phyloP scores from a whole-genome alignment of 768 basidiomycete genomes.

The Pulveroboletus sp. region DNA sequence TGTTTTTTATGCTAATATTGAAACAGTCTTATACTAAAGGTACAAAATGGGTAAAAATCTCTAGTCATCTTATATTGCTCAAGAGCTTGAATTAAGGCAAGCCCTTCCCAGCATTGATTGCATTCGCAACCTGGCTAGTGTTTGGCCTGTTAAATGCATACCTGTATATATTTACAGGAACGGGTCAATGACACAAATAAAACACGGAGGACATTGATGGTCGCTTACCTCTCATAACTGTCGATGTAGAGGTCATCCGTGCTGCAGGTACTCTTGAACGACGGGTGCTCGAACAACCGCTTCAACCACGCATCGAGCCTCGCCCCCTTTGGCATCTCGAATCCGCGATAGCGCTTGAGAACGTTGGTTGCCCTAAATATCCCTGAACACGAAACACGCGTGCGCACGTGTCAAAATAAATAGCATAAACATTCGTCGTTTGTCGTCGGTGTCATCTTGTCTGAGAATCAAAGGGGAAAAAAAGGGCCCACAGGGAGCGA shows the following conservation, averaged over 20 bases:
- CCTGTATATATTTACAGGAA: slow-evolving; percentile 30
- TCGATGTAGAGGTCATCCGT: slow-evolving; percentile 61
- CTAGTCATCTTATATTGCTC: no score
- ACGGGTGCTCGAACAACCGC: slow-evolving; percentile 53
- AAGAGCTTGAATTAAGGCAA: slow-evolving; percentile 46
- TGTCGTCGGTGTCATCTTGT: background rate
- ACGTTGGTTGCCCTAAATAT: slow-evolving; percentile 61
- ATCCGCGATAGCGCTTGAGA: slow-evolving; percentile 63
- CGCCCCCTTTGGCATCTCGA: slow-evolving; percentile 46
- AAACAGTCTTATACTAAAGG: no score
- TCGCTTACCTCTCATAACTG: slow-evolving; percentile 60
- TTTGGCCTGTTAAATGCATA: slow-evolving; percentile 76
- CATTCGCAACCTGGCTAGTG: slow-evolving; percentile 71
- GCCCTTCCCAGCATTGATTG: slow-evolving; percentile 61
- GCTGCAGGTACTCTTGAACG: slow-evolving; percentile 66
- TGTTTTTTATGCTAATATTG: no score
- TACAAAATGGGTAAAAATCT: no score
- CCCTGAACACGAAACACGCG: slow-evolving; percentile 39
- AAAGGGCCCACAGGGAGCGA: slow-evolving; percentile 56
- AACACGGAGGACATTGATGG: background rate
- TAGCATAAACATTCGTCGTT: background rate
- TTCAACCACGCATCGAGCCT: slow-evolving; percentile 51
- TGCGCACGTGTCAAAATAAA: no score
- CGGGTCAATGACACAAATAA: background rate
- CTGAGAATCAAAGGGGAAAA: background rate